Conservation (phyloP, 164 flowering plant species). For the Tinospora cordifolia region DNA sequence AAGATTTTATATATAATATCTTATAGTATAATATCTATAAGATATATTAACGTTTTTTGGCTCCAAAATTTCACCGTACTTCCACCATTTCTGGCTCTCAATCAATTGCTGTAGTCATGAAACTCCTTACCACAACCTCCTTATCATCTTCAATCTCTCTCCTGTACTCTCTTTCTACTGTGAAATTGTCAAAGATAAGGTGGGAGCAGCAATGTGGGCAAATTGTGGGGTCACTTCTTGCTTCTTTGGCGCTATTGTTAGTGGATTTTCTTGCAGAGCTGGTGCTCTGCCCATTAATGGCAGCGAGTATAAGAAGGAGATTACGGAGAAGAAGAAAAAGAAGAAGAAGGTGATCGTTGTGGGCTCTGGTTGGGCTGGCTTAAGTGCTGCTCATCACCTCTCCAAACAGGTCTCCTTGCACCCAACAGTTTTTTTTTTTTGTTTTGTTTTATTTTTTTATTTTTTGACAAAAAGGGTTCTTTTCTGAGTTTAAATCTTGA, state of each 20-base stretch:
- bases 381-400: slow-evolving; percentile 65
- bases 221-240: slow-evolving; percentile 18
- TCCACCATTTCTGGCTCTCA: too few species aligned
- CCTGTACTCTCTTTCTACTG: too few species aligned
- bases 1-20: too few species aligned
- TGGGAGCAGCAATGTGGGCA: slow-evolving; percentile 14
- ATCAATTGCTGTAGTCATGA: background rate
- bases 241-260: slow-evolving; percentile 9
- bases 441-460: background rate
- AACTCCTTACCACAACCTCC: background rate
- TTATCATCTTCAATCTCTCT: background rate
- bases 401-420: slow-evolving; percentile 41
- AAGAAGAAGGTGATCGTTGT: slow-evolving; percentile 48
- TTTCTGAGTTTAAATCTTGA: background rate
- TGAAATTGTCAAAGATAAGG: too few species aligned
- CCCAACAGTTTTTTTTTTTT: background rate
- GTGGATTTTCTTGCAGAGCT: slow-evolving; percentile 30
- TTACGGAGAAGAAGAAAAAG: slow-evolving; percentile 29
- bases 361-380: slow-evolving; percentile 65
- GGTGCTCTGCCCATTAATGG: slow-evolving; percentile 17
- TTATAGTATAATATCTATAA: too few species aligned
- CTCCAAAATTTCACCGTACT: too few species aligned
- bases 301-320: slow-evolving; percentile 13
- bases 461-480: background rate
- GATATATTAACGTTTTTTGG: too few species aligned